Conservation (phyloP, 2,329 filamentous ascomycete genomes). For the Aspergillus brunneoviolaceus region DNA sequence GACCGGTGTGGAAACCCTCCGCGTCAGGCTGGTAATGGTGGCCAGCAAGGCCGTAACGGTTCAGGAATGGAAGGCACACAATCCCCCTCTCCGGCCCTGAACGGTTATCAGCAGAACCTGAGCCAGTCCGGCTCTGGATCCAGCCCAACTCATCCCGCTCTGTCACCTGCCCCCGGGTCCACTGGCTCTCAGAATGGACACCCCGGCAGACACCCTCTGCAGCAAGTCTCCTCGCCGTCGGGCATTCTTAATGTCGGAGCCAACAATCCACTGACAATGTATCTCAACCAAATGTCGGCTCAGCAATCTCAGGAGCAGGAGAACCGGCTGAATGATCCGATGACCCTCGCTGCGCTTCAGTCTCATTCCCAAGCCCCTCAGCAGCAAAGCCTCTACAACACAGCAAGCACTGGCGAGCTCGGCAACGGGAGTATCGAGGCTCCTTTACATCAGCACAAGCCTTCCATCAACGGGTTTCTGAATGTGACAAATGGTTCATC, state of each 20-base stretch:
- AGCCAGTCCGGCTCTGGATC: conserved; percentile 58
- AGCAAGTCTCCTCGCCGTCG: conserved; percentile 58
- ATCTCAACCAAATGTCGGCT: conserved; percentile 72
- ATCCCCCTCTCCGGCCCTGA: conserved; percentile 56
- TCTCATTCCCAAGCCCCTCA: conserved; percentile 71
- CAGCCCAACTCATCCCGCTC: conserved; percentile 58
- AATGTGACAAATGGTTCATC: conserved; percentile 55
- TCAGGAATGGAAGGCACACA: conserved; percentile 52
- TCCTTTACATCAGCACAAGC: conserved; percentile 54
- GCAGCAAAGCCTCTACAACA: conserved; percentile 77
- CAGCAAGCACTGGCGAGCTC: conserved; percentile 65
- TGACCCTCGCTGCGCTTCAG: conserved; percentile 46
- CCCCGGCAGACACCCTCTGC: conserved; percentile 59
- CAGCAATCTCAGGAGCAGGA: conserved; percentile 67
- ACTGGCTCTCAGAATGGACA: conserved; percentile 55
- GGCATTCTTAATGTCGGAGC: conserved; percentile 74
- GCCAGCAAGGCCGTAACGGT: conserved; percentile 66
- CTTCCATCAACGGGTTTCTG: conserved; percentile 64
- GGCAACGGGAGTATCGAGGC: conserved; percentile 54
- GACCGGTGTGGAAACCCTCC: conserved; percentile 96
- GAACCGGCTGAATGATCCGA: conserved; percentile 43
- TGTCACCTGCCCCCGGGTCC: conserved; percentile 56
- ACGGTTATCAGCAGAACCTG: conserved; percentile 56
- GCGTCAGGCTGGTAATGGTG: conserved; percentile 71
- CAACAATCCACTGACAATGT: conserved; percentile 90